Evolutionary conservation across 2,329 filamentous ascomycete genomes (phyloP).

Genomic region (Talaromyces sp.): DNA sequence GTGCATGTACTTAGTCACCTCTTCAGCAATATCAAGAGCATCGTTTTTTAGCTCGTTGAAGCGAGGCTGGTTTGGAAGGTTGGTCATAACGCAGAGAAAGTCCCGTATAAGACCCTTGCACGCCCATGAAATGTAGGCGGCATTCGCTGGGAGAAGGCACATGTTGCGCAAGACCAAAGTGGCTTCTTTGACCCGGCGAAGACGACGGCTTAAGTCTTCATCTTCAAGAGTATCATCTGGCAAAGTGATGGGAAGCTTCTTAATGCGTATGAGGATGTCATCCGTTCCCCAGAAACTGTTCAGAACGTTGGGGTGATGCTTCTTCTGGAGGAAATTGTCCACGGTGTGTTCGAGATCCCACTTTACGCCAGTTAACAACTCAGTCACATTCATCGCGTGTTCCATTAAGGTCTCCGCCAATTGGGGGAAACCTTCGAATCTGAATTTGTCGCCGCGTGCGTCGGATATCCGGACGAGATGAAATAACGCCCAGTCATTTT

Average conservation of each 20-base stretch:
- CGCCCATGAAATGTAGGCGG: conserved; percentile 72
- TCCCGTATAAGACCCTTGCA: conserved; percentile 64
- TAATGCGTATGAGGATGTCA: conserved; percentile 71
- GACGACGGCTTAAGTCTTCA: conserved; percentile 65
- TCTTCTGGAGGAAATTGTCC: conserved; percentile 46
- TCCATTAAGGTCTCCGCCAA: conserved; percentile 85
- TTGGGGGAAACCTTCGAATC: conserved; percentile 86
- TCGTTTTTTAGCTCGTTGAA: conserved; percentile 86
- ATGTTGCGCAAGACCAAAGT: conserved; percentile 89
- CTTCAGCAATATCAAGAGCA: conserved; percentile 86
- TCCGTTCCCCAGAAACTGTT: conserved; percentile 67
- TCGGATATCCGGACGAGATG: conserved; percentile 94
- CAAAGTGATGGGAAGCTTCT: conserved; percentile 58
- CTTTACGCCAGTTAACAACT: conserved; percentile 75
- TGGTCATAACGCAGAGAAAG: conserved; percentile 76
- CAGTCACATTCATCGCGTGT: conserved; percentile 75
- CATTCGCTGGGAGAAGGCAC: conserved; percentile 90
- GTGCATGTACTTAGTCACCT: conserved; percentile 77
- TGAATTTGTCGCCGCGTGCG: conserved; percentile 92
- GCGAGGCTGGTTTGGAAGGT: conserved; percentile 67
- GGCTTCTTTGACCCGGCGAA: conserved; percentile 81
- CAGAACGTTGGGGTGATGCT: conserved; percentile 54
- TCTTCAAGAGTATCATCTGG: conserved; percentile 69
- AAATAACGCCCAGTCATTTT: conserved; percentile 90
- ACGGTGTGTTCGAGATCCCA: conserved; percentile 74